Conservation (phyloP, 345 rosid species). For the Aegle marmelos region DNA sequence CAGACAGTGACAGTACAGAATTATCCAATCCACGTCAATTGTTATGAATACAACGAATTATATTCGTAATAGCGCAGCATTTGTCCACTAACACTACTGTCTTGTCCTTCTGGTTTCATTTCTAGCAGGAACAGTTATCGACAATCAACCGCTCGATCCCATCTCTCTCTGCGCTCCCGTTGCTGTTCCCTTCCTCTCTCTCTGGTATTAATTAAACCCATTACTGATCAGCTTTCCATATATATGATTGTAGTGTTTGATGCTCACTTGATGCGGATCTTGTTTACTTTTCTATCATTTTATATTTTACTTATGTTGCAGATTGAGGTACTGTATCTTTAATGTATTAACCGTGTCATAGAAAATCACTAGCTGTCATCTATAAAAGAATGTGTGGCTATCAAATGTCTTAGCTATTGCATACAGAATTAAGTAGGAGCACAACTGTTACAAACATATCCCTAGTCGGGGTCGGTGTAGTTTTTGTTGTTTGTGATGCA, state of each 20-base stretch:
- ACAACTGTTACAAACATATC: background rate
- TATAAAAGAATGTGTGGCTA: background rate
- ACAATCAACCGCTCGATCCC: background rate
- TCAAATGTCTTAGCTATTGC: background rate
- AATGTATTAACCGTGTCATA: too few relatives aligned
- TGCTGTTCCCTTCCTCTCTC: conserved; percentile 16
- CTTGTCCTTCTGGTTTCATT: background rate
- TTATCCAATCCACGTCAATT: background rate
- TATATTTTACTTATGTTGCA: background rate
- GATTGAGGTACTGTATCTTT: background rate
- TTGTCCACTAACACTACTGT: background rate
- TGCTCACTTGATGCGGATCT: background rate
- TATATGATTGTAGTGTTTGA: background rate
- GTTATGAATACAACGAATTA: background rate
- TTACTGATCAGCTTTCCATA: background rate
- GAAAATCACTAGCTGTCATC: too few relatives aligned
- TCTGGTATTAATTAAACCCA: conserved; percentile 17
- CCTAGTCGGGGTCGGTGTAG: background rate
- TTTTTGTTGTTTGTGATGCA: background rate
- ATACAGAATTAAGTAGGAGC: background rate
- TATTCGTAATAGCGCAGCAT: background rate
- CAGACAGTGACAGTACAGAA: background rate
- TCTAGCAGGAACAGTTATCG: background rate
- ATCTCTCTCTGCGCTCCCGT: conserved; percentile 1
- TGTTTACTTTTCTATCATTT: background rate